Evolutionary conservation across 2,329 filamentous ascomycete species (phyloP).

Genomic region (Albifimbria verrucaria): DNA sequence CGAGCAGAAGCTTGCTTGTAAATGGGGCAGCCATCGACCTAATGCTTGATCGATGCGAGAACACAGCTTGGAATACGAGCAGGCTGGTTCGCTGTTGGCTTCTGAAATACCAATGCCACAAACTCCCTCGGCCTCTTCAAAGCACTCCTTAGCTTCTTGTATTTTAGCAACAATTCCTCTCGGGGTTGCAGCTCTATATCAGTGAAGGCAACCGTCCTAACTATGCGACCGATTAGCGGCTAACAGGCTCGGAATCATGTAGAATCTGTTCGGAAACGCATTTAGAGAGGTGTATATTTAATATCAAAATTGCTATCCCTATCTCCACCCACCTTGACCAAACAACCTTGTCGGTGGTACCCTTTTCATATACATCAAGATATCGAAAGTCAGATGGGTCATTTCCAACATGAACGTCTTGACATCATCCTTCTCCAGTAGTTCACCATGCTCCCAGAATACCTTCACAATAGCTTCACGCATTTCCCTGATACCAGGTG

Average conservation of each 20-base stretch:
- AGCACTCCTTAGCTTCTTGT: not conserved
- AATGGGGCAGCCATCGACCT: too few relatives aligned
- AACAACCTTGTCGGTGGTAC: not conserved
- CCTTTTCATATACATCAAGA: not conserved
- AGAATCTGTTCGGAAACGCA: too few relatives aligned
- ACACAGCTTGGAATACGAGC: too few relatives aligned
- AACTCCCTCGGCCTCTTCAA: not conserved
- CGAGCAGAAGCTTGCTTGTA: too few relatives aligned
- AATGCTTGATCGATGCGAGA: too few relatives aligned
- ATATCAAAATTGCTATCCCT: not conserved
- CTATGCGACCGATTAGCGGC: too few relatives aligned
- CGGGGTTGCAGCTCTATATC: not conserved
- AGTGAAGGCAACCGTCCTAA: too few relatives aligned
- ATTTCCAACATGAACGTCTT: not conserved
- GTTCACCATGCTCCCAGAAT: not conserved
- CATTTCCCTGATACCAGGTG: not conserved
- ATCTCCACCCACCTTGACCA: not conserved
- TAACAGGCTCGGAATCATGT: too few relatives aligned
- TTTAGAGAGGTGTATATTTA: too few relatives aligned
- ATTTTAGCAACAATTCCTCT: not conserved
- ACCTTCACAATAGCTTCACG: not conserved
- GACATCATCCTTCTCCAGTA: not conserved
- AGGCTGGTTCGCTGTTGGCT: too few relatives aligned
- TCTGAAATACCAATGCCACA: not conserved
- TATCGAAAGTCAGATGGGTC: not conserved